Percentiles rank a stretch among this genome's conserved stretches.
Evolutionary conservation across 176 grass and related monocot genomes (phyloP).

Genomic region (Poa pratensis): DNA sequence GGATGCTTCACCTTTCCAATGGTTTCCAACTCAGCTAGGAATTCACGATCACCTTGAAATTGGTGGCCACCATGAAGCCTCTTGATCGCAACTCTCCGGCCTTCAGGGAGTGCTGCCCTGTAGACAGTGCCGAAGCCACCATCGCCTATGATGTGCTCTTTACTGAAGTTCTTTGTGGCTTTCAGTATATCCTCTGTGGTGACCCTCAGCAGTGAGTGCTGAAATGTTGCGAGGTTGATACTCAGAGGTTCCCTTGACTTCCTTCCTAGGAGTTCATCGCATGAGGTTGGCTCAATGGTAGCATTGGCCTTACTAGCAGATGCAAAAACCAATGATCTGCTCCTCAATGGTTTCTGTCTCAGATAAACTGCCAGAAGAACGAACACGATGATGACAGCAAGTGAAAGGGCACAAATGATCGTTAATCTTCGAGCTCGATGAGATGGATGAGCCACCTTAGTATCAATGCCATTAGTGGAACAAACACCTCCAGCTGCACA

Average conservation of each 20-base stretch:
- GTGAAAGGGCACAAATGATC: constrained; percentile 54
- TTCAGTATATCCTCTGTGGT: constrained; percentile 84
- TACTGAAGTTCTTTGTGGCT: constrained; percentile 95
- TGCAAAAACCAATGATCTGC: constrained; percentile 49
- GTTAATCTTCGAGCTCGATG: constrained; percentile 39
- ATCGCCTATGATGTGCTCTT: constrained; percentile 87
- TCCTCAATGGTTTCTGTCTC: constrained; percentile 57
- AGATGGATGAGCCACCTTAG: constrained; percentile 42
- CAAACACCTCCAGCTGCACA: constrained; percentile 61
- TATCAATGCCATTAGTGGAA: constrained; percentile 41
- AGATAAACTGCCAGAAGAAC: constrained; percentile 52
- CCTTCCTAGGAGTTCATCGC: constrained; percentile 85
- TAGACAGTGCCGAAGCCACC: constrained; percentile 97
- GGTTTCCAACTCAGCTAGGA: constrained; percentile 96
- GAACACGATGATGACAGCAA: constrained; percentile 40
- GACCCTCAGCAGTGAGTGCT: constrained; percentile 79
- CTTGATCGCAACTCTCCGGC: constrained; percentile 76
- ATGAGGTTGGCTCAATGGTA: constrained; percentile 71
- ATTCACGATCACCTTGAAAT: constrained; percentile 84
- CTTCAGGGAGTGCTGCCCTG: constrained; percentile 73
- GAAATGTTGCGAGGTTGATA: constrained; percentile 95
- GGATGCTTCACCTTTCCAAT: constrained; percentile 96
- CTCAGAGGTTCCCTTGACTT: constrained; percentile 84
- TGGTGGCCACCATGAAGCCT: constrained; percentile 89
- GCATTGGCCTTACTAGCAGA: constrained; percentile 58